Base-by-base conservation (phyloP, 768 basidiomycete species). In the Amanita fuliginea region DNA sequence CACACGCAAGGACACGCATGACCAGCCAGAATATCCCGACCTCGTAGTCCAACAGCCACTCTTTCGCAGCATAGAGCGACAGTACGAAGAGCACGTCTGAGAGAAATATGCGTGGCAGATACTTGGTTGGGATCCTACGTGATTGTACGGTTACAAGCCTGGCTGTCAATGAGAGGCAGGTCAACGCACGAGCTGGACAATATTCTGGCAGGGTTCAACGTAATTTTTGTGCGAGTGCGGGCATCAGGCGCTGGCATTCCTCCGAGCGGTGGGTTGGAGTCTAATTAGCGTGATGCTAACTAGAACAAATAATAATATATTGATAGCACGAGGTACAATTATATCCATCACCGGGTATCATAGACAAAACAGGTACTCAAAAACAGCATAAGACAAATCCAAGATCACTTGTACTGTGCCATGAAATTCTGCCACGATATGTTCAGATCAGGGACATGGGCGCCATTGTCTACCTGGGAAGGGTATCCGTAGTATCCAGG, bases 21-120 rank as follows among this genome's bases (percentile, higher is more conserved):
- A 83, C 69, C 11, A 86, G 70, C 87, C 86, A 89, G 58, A 87
- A 81, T 7, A 83, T 75, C 6, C 81, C 81, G 18, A 81, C 75
- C 60, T 86, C 81, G 34, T 74, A 73, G 14, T 77, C 69, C 42
- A 89, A 64, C 6, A 88, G 63, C 68, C 78, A 77, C 56, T 80
- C 82, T 65, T 84, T 86, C 44, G 76, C 72, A 5, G 78, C 73
- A 62, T 80, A 75, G 32, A 83, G 64, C 4, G 80, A 72, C 16
- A 80, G 62, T 30, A 82, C 81, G 51, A 83, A 78, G 42, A 86
- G 64, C 18, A 77, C 63, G 65, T 86, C 81, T 0, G 79, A 78
- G 35, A 81, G 57, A 49, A 81, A 56, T 44, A 86, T 70, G 56
- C 71, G 74, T 8, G 79, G 75, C 42, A 83, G 62, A 32, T 76